Base-by-base conservation (phyloP, 2,329 filamentous ascomycete species). In the Fusarium acutatum region DNA sequence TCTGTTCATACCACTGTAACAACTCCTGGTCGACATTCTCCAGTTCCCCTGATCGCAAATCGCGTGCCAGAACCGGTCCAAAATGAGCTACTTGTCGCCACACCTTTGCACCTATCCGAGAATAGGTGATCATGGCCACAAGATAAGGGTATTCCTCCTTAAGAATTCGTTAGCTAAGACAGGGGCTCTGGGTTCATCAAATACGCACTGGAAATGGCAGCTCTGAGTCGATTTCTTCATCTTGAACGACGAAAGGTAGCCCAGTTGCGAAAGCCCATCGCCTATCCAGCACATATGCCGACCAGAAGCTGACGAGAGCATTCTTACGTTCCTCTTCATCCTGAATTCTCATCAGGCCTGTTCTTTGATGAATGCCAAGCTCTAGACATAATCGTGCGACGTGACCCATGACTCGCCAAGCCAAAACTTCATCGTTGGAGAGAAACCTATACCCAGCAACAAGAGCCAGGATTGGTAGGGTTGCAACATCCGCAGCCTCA, bases 221-320 rank as follows among this genome's bases (percentile, higher is more conserved):
- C 58, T 89, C 88, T 1, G 92, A 90, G 77, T 97, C 95, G 68
- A 97, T 94, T 79, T 97, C 94, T 22, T 93, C 89, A 78, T 97
- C 95, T 73, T 96, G 92, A 40, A 97, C 86, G 6, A 93, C 92
- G 83, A 94, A 97, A 1, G 95, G 95, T 81, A 97, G 88, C 1
- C 95, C 95, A 0, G 94, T 95, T n/a, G 92, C 93, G 75, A 97
- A 94, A 72, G 93, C 94, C 94, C 94, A 97, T 57, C 95, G 88
- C 43, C 94, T 88, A 80, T 97, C 95, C 43, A 97, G 85, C 8
- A 95, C 91, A 78, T 96, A 97, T 24, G 95, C 91, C 4, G 92
- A 91, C 95, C 94, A 98, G 81, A 97, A 97, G 20, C 94, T 89
- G 56, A 92, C 89, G 34, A 93, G 87, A 0, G 93, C 91, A 57